phyloP scores from a whole-genome alignment of 2,329 filamentous ascomycete species.

The Colletotrichum magnum region DNA sequence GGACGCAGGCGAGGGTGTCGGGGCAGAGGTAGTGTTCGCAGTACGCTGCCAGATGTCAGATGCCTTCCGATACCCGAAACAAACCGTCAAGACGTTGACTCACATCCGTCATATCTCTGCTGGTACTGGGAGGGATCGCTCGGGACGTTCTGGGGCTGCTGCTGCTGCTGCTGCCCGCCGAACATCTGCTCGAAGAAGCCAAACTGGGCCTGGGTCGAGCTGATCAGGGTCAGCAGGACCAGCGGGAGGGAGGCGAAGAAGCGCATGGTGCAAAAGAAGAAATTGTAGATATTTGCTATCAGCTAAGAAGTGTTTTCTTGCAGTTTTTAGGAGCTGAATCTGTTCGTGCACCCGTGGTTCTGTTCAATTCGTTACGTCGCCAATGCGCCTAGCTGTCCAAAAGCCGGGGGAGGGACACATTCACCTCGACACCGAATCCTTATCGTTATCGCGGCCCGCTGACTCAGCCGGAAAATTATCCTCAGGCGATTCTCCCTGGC shows the following conservation, averaged over 20 bases:
- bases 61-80: not conserved
- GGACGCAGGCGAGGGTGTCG: slow-evolving; percentile 92
- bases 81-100: slow-evolving; percentile 37
- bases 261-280: slow-evolving; percentile 48
- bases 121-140: slow-evolving; percentile 89
- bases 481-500: slow-evolving; percentile 37
- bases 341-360: not conserved
- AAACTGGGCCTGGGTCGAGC: slow-evolving; percentile 83
- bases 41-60: slow-evolving; percentile 66
- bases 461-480: slow-evolving; percentile 41
- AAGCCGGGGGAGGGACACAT: slow-evolving; percentile 20
- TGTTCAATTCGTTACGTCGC: not conserved
- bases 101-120: slow-evolving; percentile 77
- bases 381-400: slow-evolving; percentile 33
- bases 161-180: slow-evolving; percentile 67
- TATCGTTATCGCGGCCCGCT: slow-evolving; percentile 39
- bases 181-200: slow-evolving; percentile 99
- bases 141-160: slow-evolving; percentile 78
- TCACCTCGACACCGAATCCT: slow-evolving; percentile 5
- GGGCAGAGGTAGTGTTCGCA: slow-evolving; percentile 97
- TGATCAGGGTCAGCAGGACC: slow-evolving; percentile 71
- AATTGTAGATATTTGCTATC: too few relatives aligned
- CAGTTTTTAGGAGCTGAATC: not conserved
- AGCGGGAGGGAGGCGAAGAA: slow-evolving; percentile 49
- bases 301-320: not conserved